These are phyloP conservation scores for Colletotrichum trifolii DNA, from an alignment of 2,329 filamentous ascomycete genomes.

Conservation along the genomic window DNA sequence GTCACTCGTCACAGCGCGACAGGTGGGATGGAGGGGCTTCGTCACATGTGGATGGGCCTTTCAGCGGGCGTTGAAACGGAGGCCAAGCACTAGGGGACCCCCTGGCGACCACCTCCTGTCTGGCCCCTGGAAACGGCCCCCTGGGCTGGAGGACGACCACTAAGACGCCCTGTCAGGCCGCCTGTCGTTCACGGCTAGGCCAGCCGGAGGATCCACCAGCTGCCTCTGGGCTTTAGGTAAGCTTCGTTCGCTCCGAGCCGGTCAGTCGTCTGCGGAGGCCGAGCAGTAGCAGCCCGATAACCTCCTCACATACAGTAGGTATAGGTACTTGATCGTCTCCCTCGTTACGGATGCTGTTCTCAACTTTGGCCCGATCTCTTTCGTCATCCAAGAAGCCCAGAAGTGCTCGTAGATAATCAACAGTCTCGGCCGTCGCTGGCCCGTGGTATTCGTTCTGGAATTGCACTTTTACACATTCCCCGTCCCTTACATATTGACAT, in stretches of 20 bases:
- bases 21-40: conserved; percentile 12
- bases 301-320: too few species aligned
- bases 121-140: conserved; percentile 21
- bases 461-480: conserved; percentile 31
- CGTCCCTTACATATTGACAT: conserved; percentile 21
- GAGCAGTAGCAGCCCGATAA: too few species aligned
- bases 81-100: conserved; percentile 30
- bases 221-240: not conserved
- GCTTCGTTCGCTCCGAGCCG: conserved; percentile 11
- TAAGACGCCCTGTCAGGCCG: conserved; percentile 22
- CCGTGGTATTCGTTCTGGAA: conserved; percentile 24
- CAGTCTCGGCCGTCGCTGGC: conserved; percentile 14
- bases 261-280: not conserved
- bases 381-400: too few species aligned
- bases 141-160: conserved; percentile 17
- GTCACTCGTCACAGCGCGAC: too few species aligned
- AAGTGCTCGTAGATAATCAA: not conserved
- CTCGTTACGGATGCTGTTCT: too few species aligned
- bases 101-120: conserved; percentile 27
- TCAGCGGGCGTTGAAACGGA: conserved; percentile 32
- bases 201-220: conserved; percentile 9
- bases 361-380: too few species aligned
- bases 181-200: conserved; percentile 5
- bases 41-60: conserved; percentile 35
- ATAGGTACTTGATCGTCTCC: too few species aligned